phyloP scores from a whole-genome alignment of 805 yeast species.

The Wickerhamiella brachini region DNA sequence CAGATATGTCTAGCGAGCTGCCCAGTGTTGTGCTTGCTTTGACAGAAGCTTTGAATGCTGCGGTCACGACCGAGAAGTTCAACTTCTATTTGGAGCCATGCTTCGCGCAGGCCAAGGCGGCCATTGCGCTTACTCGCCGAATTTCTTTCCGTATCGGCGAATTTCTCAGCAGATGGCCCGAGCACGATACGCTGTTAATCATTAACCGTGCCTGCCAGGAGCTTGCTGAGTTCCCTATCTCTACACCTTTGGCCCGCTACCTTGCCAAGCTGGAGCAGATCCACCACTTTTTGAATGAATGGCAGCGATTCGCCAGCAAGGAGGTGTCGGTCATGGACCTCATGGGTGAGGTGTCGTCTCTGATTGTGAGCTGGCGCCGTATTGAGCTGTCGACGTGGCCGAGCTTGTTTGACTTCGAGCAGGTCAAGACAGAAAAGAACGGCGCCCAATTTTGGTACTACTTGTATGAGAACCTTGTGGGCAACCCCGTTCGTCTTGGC shows the following conservation, averaged over 20 bases:
- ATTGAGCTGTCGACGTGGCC: constrained; percentile 82
- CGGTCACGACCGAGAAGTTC: constrained; percentile 26
- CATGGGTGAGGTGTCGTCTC: constrained; percentile 42
- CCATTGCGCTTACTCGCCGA: constrained; percentile 36
- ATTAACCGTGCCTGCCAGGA: constrained; percentile 52
- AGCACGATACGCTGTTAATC: constrained; percentile 75
- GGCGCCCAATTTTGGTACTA: constrained; percentile 87
- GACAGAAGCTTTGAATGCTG: neutral
- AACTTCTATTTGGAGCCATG: constrained; percentile 56
- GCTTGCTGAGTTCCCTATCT: constrained; percentile 44
- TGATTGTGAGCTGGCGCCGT: constrained; percentile 84
- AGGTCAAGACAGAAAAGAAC: constrained; percentile 34
- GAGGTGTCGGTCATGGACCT: constrained; percentile 50
- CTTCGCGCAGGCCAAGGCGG: constrained; percentile 44
- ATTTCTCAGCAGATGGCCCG: constrained; percentile 72
- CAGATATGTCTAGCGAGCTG: neutral
- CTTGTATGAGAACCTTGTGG: constrained; percentile 57
- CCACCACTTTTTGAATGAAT: constrained; percentile 68
- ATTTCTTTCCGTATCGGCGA: constrained; percentile 33
- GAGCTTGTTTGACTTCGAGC: constrained; percentile 46
- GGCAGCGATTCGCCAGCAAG: constrained; percentile 84
- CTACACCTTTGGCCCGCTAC: constrained; percentile 62
- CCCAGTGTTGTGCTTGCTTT: constrained; percentile 12
- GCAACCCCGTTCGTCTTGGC: constrained; percentile 17
- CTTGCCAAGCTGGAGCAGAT: constrained; percentile 78